phyloP scores from a whole-genome alignment of 2,329 filamentous ascomycete species.

The Stagonosporopsis cucurbitacearum region DNA sequence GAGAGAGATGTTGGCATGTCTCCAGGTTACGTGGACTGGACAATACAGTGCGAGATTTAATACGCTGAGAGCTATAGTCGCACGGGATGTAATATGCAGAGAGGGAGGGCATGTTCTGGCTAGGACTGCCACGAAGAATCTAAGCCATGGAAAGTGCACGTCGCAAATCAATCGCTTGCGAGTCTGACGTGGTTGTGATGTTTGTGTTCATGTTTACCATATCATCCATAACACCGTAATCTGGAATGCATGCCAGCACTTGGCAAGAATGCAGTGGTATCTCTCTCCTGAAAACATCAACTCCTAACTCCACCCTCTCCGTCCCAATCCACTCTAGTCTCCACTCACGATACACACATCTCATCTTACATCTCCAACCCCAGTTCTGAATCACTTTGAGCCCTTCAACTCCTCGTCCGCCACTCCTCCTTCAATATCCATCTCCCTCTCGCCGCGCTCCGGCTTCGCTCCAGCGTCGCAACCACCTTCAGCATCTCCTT shows the following conservation, averaged over 20 bases:
- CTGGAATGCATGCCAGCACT: slow-evolving; percentile 26
- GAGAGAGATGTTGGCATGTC: slow-evolving; percentile 1
- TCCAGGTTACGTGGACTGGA: slow-evolving; percentile 6
- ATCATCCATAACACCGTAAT: neutral
- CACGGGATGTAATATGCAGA: slow-evolving; percentile 15
- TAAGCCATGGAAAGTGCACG: neutral
- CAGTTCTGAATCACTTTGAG: no score
- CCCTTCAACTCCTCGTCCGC: slow-evolving; percentile 24
- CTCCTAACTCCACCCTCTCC: neutral
- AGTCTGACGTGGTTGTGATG: neutral
- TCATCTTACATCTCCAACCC: no score
- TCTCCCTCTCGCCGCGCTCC: slow-evolving; percentile 56
- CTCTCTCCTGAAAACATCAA: slow-evolving; percentile 5
- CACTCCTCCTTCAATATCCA: slow-evolving; percentile 67
- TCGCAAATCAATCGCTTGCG: neutral
- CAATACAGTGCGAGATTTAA: slow-evolving; percentile 1
- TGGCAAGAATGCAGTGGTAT: slow-evolving; percentile 25
- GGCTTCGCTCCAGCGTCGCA: slow-evolving; percentile 70
- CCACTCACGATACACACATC: neutral
- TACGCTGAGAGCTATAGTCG: neutral
- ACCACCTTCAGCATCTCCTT: slow-evolving; percentile 79
- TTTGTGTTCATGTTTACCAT: slow-evolving; percentile 3
- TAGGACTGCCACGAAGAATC: slow-evolving; percentile 2
- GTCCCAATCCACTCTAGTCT: no score
- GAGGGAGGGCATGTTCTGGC: no score